Evolutionary conservation across 2,329 filamentous ascomycete species (phyloP).

Genomic region (Basipetospora chlamydospora): DNA sequence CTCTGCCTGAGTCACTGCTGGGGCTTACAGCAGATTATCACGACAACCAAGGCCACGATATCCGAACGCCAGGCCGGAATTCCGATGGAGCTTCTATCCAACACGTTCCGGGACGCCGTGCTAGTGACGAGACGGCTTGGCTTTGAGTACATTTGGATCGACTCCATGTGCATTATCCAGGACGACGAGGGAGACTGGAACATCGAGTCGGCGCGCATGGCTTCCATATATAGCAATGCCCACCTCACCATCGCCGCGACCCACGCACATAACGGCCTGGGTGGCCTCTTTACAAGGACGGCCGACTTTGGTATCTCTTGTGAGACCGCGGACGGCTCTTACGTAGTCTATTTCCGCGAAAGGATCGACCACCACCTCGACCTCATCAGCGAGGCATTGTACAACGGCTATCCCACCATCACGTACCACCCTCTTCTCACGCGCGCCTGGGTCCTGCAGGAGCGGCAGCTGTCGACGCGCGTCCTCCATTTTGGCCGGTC

Average conservation of each 20-base stretch:
- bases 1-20: slow-evolving; percentile 5
- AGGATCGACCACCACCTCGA: slow-evolving; percentile 1
- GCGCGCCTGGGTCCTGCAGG: slow-evolving; percentile 1
- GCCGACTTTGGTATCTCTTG: not conserved
- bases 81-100: not conserved
- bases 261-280: not conserved
- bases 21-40: not conserved
- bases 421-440: slow-evolving; percentile 4
- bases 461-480: not conserved
- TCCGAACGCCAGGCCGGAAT: not conserved
- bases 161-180: slow-evolving; percentile 5
- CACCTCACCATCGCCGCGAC: slow-evolving; percentile 1
- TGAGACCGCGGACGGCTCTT: not conserved
- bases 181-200: not conserved
- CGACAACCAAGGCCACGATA: not conserved
- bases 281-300: not conserved
- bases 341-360: not conserved
- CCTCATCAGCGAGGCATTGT: not conserved
- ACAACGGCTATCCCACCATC: not conserved
- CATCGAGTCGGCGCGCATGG: not conserved
- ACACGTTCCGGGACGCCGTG: slow-evolving; percentile 1
- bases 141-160: slow-evolving; percentile 8
- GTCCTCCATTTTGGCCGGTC: not conserved
- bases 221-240: not conserved
- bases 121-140: not conserved